phyloP scores from a whole-genome alignment of 495 filamentous ascomycete species.

The Aspergillus incahuasiensis region DNA sequence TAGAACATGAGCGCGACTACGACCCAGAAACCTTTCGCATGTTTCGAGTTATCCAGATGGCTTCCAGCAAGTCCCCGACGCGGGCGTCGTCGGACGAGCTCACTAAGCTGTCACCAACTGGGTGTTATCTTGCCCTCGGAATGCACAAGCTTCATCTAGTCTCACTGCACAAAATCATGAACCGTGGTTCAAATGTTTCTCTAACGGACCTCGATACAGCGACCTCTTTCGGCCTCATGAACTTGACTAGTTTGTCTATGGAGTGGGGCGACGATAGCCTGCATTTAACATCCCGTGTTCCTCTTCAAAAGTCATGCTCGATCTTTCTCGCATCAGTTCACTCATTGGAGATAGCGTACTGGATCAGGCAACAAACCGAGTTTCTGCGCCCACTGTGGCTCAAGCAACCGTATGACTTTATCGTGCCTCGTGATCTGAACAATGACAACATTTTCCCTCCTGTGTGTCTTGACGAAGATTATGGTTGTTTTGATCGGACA shows the following conservation, averaged over 20 bases:
- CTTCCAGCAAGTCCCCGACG: constrained; percentile 51
- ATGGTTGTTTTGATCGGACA: constrained; percentile 75
- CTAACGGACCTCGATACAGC: constrained; percentile 45
- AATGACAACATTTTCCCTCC: constrained; percentile 60
- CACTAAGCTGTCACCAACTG: constrained; percentile 63
- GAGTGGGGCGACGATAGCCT: constrained; percentile 78
- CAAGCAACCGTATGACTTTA: constrained; percentile 60
- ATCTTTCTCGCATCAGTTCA: constrained; percentile 76
- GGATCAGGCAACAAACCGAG: constrained; percentile 66
- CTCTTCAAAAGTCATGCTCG: constrained; percentile 56
- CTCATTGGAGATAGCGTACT: constrained; percentile 70
- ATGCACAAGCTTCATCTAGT: constrained; percentile 78
- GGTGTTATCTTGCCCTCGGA: constrained; percentile 83
- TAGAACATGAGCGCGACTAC: constrained; percentile 68
- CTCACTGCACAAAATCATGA: constrained; percentile 59
- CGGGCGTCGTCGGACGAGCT: constrained; percentile 72
- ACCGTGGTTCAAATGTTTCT: constrained; percentile 52
- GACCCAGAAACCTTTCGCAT: constrained; percentile 67
- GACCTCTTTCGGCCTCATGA: constrained; percentile 68
- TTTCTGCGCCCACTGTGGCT: constrained; percentile 82
- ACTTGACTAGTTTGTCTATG: constrained; percentile 62
- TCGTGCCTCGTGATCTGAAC: constrained; percentile 54
- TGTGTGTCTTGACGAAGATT: constrained; percentile 64
- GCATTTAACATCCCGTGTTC: constrained; percentile 75
- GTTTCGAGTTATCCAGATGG: constrained; percentile 78